Evolutionary conservation across 306 rosid species (phyloP), one percentile per base, ranked within the genome.

Genomic region (Rosa rugosa): DNA sequence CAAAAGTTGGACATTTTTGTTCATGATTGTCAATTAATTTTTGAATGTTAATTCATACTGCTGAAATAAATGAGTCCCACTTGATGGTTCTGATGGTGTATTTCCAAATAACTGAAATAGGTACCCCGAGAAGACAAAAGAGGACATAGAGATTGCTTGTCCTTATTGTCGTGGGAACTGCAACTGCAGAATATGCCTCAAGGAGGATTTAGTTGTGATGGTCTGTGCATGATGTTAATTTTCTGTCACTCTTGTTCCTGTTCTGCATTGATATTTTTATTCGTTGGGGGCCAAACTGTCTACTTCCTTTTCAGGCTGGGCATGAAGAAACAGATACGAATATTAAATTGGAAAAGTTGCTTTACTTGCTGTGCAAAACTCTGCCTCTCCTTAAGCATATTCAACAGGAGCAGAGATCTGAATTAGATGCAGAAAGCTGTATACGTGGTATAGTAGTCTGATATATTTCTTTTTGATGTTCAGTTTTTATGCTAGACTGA

Each of bases 131-230:
- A 87, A 82, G 82, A 77, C 89, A 51, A 85, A 81, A 74, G 83
- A 80, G 80, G 91, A 87, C 72, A 77, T 89, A 68, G 80, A 84
- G 81, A 46, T 8, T 60, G 80, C 87, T 36, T 89, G 93, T 63
- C 93, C 93, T 64, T 85, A 84, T 80, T 89, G 93, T 72, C 70
- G 81, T 56, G 82, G 83, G 68, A 82, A 85, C 80, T 89, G 93
- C 86, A 89, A 87, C 79, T 89, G 93, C 79, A 75, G 93, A 79
- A 11, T 85, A 79, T 89, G 93, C 78, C 82, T 89, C 79, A 85
- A 87, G 86, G 83, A 84, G 82, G 77, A 81, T 79, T 71, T 85
- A 84, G 71, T 82, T 46, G 68, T 74, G 47, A 31, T 80, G 87
- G 91, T 88, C 12, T 47, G 87, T 82, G 74, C 66, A 51, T 71